A percentile compares a stretch with the other conserved stretches of the same genome.
Conservation (phyloP, 441 rosid species). For the Populus trichocarpa region DNA sequence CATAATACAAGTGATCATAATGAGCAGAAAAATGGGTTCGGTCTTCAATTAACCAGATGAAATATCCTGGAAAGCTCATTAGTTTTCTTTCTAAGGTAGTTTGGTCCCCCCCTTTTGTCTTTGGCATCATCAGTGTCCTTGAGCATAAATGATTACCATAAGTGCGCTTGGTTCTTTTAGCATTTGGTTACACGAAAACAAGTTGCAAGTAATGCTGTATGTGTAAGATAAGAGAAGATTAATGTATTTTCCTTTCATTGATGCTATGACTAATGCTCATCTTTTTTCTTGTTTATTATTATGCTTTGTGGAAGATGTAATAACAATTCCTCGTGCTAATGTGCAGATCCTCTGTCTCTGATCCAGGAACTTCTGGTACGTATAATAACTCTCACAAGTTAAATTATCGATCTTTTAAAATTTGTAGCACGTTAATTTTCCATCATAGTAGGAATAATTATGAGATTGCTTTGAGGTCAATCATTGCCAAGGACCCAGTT, state of each 20-base stretch:
- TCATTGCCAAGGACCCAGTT: too few species aligned
- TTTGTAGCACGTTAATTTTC: not conserved
- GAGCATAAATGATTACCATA: too few species aligned
- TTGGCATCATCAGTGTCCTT: not conserved
- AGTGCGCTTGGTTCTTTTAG: not conserved
- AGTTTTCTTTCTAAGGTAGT: not conserved
- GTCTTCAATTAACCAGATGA: too few species aligned
- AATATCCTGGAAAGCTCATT: not conserved
- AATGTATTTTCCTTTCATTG: not conserved
- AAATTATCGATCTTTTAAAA: too few species aligned
- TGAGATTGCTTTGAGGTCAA: too few species aligned
- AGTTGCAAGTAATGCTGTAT: not conserved
- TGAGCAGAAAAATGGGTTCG: not conserved
- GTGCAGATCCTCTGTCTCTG: conserved; percentile 70
- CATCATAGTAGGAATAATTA: too few species aligned
- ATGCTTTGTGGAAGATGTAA: conserved; percentile 1
- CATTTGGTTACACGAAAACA: not conserved
- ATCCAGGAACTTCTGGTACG: conserved; percentile 64
- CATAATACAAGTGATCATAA: not conserved
- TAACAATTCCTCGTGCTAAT: conserved; percentile 2
- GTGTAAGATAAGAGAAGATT: not conserved
- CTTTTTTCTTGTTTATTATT: too few species aligned
- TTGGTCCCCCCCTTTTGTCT: not conserved
- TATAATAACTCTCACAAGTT: not conserved
- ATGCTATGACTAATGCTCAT: not conserved